phyloP scores from a whole-genome alignment of 2,329 filamentous ascomycete genomes.

The Fusarium sp. region DNA sequence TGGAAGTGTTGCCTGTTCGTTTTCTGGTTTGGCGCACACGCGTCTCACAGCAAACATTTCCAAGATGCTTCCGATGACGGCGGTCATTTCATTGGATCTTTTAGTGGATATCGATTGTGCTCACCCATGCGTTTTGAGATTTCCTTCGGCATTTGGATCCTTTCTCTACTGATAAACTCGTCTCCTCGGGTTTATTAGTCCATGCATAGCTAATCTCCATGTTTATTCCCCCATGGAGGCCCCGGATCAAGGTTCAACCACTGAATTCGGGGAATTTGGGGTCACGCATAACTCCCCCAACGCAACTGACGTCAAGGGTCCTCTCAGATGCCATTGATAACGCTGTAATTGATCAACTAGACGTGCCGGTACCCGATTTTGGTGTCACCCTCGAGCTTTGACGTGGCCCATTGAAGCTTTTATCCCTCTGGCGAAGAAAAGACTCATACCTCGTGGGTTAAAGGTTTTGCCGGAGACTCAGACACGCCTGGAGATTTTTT shows the following conservation, averaged over 20 bases:
- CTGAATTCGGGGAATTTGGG: neutral
- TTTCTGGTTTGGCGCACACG: neutral
- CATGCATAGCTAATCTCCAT: neutral
- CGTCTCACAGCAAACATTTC: neutral
- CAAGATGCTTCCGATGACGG: neutral
- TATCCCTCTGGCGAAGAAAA: constrained; percentile 14
- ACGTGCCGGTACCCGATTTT: constrained; percentile 18
- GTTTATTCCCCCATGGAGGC: neutral
- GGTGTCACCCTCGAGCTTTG: neutral
- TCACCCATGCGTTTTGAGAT: neutral
- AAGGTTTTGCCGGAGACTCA: constrained; percentile 12
- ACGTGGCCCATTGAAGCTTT: constrained; percentile 9
- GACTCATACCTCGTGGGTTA: constrained; percentile 6
- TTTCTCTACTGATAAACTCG: neutral
- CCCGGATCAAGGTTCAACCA: constrained; percentile 19
- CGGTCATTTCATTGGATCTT: neutral
- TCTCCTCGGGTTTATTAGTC: neutral
- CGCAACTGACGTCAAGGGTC: neutral
- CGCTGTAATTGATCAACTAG: neutral
- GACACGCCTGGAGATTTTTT: neutral
- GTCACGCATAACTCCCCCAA: neutral
- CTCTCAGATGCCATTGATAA: neutral
- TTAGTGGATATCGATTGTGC: neutral
- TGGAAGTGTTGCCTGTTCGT: neutral
- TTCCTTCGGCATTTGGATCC: neutral